Evolutionary conservation across 179 eudicot species (phyloP).

Genomic region (Silene vulgaris): DNA sequence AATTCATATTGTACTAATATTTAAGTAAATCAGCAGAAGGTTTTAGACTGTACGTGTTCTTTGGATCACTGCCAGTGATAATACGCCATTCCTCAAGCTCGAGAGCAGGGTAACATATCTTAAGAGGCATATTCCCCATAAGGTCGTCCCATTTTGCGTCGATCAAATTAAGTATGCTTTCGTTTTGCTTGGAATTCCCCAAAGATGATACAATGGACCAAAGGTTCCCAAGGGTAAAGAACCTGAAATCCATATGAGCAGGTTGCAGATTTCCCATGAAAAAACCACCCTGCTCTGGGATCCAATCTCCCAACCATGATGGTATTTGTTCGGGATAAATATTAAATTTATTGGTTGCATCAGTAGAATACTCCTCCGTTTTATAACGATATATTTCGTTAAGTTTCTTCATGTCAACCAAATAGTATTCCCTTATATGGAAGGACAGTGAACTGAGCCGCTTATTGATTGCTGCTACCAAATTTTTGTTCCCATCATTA

Average conservation of each 20-base stretch:
- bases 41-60: slow-evolving; percentile 34
- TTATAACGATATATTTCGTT: slow-evolving; percentile 46
- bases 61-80: slow-evolving; percentile 42
- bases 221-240: slow-evolving; percentile 40
- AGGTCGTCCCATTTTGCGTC: slow-evolving; percentile 44
- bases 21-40: background rate
- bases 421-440: slow-evolving; percentile 42
- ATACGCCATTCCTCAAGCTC: slow-evolving; percentile 46
- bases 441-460: slow-evolving; percentile 38
- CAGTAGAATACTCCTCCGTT: slow-evolving; percentile 43
- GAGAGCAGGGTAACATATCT: slow-evolving; percentile 41
- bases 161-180: slow-evolving; percentile 36
- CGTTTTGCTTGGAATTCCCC: slow-evolving; percentile 33
- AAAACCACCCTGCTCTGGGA: slow-evolving; percentile 35
- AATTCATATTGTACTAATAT: background rate
- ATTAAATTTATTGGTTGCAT: slow-evolving; percentile 42
- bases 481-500: slow-evolving; percentile 32
- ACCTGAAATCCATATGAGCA: slow-evolving; percentile 43
- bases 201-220: slow-evolving; percentile 37
- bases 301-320: slow-evolving; percentile 44
- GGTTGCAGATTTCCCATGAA: slow-evolving; percentile 43
- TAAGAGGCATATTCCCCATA: slow-evolving; percentile 37
- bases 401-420: slow-evolving; percentile 41
- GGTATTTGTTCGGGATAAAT: slow-evolving; percentile 47
- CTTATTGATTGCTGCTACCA: slow-evolving; percentile 32